These are phyloP conservation scores for Adansonia rubrostipa DNA, from an alignment of 441 rosid species.

Conservation along the genomic window DNA sequence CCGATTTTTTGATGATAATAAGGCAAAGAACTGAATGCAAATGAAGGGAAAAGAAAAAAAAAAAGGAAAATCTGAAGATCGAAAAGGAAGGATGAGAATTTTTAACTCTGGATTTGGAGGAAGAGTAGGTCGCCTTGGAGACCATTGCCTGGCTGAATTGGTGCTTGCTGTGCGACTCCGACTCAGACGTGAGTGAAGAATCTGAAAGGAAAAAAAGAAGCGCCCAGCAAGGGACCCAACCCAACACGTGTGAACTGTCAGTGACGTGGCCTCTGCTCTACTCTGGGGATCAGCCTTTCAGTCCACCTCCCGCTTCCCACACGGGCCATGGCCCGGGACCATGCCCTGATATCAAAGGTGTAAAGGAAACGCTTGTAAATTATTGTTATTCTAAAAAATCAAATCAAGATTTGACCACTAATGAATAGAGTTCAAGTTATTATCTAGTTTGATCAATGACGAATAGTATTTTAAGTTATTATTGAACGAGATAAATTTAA, in stretches of 20 bases:
- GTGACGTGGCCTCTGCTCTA: slow-evolving; percentile 33
- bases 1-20: background rate
- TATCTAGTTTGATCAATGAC: too few species aligned
- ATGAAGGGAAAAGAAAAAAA: background rate
- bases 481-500: too few species aligned
- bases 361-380: too few species aligned
- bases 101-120: slow-evolving; percentile 53
- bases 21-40: background rate
- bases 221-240: background rate
- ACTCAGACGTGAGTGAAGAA: slow-evolving; percentile 21
- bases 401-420: too few species aligned
- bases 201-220: slow-evolving; percentile 7
- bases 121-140: slow-evolving; percentile 54
- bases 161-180: slow-evolving; percentile 33
- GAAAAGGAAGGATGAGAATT: slow-evolving; percentile 15
- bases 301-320: too few species aligned
- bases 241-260: slow-evolving; percentile 39
- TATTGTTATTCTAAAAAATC: too few species aligned
- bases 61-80: background rate
- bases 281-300: too few species aligned
- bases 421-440: too few species aligned
- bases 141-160: slow-evolving; percentile 44
- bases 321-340: too few species aligned
- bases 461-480: too few species aligned
- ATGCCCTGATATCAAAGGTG: too few species aligned